Conservation (phyloP, 768 basidiomycete species). For the Pulveroboletus sp. region DNA sequence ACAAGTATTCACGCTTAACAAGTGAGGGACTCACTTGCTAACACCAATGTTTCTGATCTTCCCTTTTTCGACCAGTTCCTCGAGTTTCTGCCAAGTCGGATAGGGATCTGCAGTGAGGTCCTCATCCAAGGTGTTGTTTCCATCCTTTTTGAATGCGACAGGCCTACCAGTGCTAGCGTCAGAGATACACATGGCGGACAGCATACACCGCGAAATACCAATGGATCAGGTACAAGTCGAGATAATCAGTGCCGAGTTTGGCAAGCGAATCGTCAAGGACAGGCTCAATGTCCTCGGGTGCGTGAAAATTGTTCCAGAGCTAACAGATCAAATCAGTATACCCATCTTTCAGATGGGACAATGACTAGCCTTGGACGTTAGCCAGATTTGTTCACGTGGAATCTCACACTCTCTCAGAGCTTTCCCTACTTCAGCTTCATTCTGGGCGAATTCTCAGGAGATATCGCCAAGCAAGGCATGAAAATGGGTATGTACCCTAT, state of each 20-base stretch:
- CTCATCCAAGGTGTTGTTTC: constrained; percentile 42
- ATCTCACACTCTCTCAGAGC: constrained; percentile 57
- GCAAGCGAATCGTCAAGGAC: constrained; percentile 61
- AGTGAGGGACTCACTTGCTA: constrained; percentile 55
- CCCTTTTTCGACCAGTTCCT: constrained; percentile 71
- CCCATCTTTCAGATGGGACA: neutral
- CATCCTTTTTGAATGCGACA: constrained; percentile 58
- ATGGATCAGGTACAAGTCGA: constrained; percentile 80
- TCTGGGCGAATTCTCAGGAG: constrained; percentile 34
- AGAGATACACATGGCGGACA: neutral
- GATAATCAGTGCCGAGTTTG: constrained; percentile 60
- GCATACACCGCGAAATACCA: constrained; percentile 42
- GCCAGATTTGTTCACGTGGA: constrained; percentile 59
- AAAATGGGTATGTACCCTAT: constrained; percentile 40
- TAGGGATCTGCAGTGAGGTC: constrained; percentile 66
- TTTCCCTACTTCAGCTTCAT: constrained; percentile 65
- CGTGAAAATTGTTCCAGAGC: constrained; percentile 78
- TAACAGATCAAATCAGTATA: constrained; percentile 20
- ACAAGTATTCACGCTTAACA: neutral
- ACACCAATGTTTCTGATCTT: constrained; percentile 77
- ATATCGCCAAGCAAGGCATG: neutral
- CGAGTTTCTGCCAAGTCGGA: constrained; percentile 77
- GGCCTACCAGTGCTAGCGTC: constrained; percentile 40
- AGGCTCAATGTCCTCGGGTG: constrained; percentile 65
- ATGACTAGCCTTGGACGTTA: constrained; percentile 51